Base-by-base conservation (phyloP, 2,329 filamentous ascomycete genomes). In the Aspergillus bombycis region DNA sequence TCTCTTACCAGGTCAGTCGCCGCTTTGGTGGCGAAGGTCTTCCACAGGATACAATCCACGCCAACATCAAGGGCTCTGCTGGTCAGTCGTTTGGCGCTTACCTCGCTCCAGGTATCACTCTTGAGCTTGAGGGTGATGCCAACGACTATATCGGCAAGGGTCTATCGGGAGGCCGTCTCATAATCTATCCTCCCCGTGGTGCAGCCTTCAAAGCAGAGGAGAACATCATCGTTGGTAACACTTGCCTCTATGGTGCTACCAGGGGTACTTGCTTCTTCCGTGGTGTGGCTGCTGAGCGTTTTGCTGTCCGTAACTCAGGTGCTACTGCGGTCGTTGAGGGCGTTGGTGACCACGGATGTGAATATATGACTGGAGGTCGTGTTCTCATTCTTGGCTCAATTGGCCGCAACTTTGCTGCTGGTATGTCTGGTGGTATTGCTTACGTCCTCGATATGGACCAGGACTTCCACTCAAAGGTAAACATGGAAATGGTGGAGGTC, bases 141-240 rank as follows among this genome's bases (percentile, higher is more conserved):
- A 98, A 98, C 78, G 94, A 98, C 77, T 98, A 97, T 72, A 94
- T 98, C 61, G 94, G 94, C 70, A 98, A 98, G 85, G 93, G 94
- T 75, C 83, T 98, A 36, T 97, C 94, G 60, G 94, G 94, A 77
- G 94, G 94, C 77, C 91, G 94, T 61, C 82, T 98, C 68, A 96
- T 97, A 74, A 86, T 98, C 74, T 98, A 97, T 78, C 94, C 94
- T 65, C 93, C 94, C 55, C 91, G 94, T 54, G 89, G 91, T 53
- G 92, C 94, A 60, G 91, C 94, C 3, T 98, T 93, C 86, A 96
- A 96, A 83, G 93, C 94, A 0, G 94, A 98, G 79, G 94, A 97
- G 83, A 98, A 97, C 79, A 87, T 97, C 55, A 85, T 98, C 59
- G 89, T 97, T 62, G 94, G 94, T 66, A 98, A 98, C 76, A 91